Evolutionary conservation across 2,329 filamentous ascomycete genomes (phyloP), one percentile per base, ranked within the genome.

Genomic region (Epichloe bromicola): DNA sequence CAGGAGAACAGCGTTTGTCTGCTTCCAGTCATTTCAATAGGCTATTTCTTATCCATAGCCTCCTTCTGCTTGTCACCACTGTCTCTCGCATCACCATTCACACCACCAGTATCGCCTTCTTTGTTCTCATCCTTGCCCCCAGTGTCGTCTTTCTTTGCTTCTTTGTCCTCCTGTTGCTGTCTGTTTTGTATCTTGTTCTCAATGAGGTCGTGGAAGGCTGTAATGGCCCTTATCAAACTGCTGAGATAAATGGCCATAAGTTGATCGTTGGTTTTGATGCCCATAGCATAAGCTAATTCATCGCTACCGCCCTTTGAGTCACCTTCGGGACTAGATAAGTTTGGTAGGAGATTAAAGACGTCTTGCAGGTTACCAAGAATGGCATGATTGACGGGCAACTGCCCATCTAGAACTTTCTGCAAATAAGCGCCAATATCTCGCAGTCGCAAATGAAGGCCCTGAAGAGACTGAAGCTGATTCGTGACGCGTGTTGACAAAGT

Each of bases 111-210:
- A 42, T 62, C 63, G 17, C 60, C 65, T 57, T 80, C 75, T 67
- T 80, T 79, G 67, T 78, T 78, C 57, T 80, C 76, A 48, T 76
- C 74, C 57, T 79, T 79, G 59, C 72, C 68, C 58, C 82, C 83
- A 23, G 59, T 57, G 63, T 86, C 85, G 46, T 84, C 82, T 64
- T 89, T 88, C 72, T 88, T 88, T 62, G 85, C 79, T 60, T 97
- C 91, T 72, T 91, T 91, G 64, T 98, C 93, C 65, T 97, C 93
- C 63, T 94, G 86, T 67, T 94, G 88, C 71, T 97, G 90, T 67
- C 91, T 81, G 72, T 98, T 98, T 74, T 97, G 91, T 59, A 97
- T 96, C 79, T 98, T 98, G 76, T 98, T 98, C 75, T 98, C 93
- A 59, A 98, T 98, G 59, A 98, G 73, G 66, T 98, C 93, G 68